These are phyloP conservation scores for Sonneratia alba DNA, from an alignment of 345 rosid genomes.

Conservation along the genomic window DNA sequence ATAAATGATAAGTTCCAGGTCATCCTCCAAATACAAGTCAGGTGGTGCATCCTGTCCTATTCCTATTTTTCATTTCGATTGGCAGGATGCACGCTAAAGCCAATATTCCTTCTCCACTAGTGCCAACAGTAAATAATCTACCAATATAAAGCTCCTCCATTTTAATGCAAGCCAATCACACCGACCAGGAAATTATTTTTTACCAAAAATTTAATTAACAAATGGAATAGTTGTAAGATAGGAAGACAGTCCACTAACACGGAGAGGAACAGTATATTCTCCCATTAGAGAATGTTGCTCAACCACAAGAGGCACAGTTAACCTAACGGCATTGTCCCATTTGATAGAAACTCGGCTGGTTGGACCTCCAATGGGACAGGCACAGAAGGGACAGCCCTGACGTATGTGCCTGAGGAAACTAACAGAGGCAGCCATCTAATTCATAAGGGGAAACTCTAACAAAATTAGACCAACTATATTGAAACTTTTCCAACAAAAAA, in stretches of 20 bases:
- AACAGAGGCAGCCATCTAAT: neutral
- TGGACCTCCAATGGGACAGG: neutral
- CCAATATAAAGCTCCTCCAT: too few relatives aligned
- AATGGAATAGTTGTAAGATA: too few relatives aligned
- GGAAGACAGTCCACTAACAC: too few relatives aligned
- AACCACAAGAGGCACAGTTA: neutral
- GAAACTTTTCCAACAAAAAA: neutral
- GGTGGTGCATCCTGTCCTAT: neutral
- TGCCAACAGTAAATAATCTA: too few relatives aligned
- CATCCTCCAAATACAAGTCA: neutral
- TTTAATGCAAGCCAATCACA: too few relatives aligned
- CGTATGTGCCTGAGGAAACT: neutral
- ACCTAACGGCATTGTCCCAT: neutral
- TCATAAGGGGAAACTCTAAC: neutral
- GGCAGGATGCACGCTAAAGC: neutral
- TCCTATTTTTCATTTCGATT: neutral
- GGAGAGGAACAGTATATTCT: neutral
- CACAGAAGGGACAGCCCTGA: neutral
- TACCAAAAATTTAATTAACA: too few relatives aligned
- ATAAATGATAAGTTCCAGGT: neutral
- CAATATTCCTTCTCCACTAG: neutral
- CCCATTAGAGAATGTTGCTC: neutral
- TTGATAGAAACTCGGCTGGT: neutral
- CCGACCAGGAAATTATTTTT: too few relatives aligned
- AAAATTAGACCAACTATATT: neutral